Percentiles rank a stretch among this genome's conserved stretches.
phyloP scores from a whole-genome alignment of 306 rosid species.

The Vigna mungo region DNA sequence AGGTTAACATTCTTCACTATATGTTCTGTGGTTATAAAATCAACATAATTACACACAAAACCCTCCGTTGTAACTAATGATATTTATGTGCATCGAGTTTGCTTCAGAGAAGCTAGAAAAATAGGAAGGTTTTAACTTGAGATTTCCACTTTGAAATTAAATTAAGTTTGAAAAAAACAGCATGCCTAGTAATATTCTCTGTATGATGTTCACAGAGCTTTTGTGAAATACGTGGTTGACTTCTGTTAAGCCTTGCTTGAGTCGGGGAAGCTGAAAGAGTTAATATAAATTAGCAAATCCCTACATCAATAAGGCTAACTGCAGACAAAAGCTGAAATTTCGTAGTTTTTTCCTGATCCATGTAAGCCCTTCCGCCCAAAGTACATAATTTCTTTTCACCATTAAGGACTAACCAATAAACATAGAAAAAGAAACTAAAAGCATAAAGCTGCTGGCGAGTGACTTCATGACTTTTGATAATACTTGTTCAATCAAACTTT shows the following conservation, averaged over 20 bases:
- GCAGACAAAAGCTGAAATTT: slow-evolving; percentile 30
- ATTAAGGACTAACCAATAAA: slow-evolving; percentile 36
- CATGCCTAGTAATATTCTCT: slow-evolving; percentile 18
- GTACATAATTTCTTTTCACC: slow-evolving; percentile 40
- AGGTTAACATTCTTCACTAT: not conserved
- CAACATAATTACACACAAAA: not conserved
- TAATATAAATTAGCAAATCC: slow-evolving; percentile 32
- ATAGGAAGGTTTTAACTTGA: slow-evolving; percentile 37
- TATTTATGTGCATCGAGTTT: slow-evolving; percentile 2
- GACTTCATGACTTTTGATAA: slow-evolving; percentile 38
- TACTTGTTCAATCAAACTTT: slow-evolving; percentile 49
- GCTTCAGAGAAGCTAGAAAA: slow-evolving; percentile 1
- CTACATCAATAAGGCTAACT: slow-evolving; percentile 25
- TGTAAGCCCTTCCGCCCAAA: slow-evolving; percentile 38
- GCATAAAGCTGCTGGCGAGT: slow-evolving; percentile 41
- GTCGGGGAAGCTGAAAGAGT: slow-evolving; percentile 17
- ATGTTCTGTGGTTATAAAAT: slow-evolving; percentile 14
- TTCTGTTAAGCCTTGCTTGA: slow-evolving; percentile 22
- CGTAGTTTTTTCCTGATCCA: slow-evolving; percentile 31
- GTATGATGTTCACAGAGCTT: slow-evolving; percentile 17
- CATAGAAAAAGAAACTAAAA: slow-evolving; percentile 26
- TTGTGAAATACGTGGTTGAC: slow-evolving; percentile 21
- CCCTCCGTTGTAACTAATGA: not conserved
- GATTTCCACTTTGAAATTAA: slow-evolving; percentile 10
- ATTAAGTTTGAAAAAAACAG: slow-evolving; percentile 25